Evolutionary conservation across 2,329 filamentous ascomycete genomes (phyloP), one percentile per base, ranked within the genome.

Genomic region (Lachnum nothofagi): DNA sequence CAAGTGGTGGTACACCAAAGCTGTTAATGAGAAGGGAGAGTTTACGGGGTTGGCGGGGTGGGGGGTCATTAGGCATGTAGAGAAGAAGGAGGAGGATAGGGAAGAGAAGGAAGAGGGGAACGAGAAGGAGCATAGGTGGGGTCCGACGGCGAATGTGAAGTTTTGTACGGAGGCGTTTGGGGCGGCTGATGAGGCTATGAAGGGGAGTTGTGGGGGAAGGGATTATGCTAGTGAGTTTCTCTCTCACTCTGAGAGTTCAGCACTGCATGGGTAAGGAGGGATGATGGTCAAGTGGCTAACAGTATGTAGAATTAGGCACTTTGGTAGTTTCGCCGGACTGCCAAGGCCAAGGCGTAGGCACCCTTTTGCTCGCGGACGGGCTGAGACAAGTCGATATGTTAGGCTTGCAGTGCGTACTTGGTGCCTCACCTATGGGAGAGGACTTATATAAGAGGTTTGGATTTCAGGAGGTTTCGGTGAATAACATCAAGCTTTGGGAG

Each of bases 161-260:
- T 55, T 64, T 39, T 62, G 53, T 37, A 48, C 52, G 23, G 60
- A 64, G 52, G 39, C 54, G 8, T 59, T 63, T 42, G 16, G 59
- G 2, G 38, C 17, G 8, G 54, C 44, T 1, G 61, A 63, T 58
- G 38, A 54, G 35, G 35, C 47, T 46, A 63, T 63, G 56, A 5
- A 40, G 27, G 17, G 19, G 4, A 52, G 44, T 33, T 55, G 51
- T 16, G 43, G 43, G 5, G 55, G 53, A 4, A 43, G 42, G 29
- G 47, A 49, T 31, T 63, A 53, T 54, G 49, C 53, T 23, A 63
- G 60, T 63, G 19, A 38, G 58, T 61, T 8, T 41, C 22, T 25
- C 44, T 42, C 23, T 10, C 14, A 24, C 42, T 14, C 17, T 40
- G 5, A 33, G 9, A 19, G 3, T 9, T 6, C 6, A 12, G 25